Base-by-base conservation (phyloP, 2,329 filamentous ascomycete genomes). In the Scolecobasidium constrictum region DNA sequence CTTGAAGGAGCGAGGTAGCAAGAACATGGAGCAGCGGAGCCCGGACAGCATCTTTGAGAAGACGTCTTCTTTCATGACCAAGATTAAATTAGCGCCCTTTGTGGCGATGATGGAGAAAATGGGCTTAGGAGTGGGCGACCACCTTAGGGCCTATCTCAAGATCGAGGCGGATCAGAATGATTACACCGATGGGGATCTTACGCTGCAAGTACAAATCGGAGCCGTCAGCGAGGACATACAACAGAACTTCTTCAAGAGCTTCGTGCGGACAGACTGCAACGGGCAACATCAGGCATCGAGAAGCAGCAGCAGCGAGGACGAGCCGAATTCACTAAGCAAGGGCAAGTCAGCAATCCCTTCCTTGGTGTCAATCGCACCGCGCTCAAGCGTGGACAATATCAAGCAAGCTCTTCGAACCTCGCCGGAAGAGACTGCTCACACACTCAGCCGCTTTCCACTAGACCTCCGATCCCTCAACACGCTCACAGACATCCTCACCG, bases 401-500 rank as follows among this genome's bases (percentile, higher is more conserved):
- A 9, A 36, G 16, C 7, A 13, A 13, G 11, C 11, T 9, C 16
- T 36, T 17, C 9, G 16, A 7, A 11, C 7, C 34, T 9, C 9
- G 54, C 5, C 58, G 53, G n/a, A 36, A 48, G 6, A 36, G 41
- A 54, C 56, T 2, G 47, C 55, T 12, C 47, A 52, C 22, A 52
- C 56, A 19, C 50, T 64, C 23, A 58, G 53, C 6, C 57, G 52
- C 38, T 54, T 63, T 13, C 60, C 61, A 35, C 49, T 64, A 22
- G 53, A 57, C 18, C 48, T 64, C n/a, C 47, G 53, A 4, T 57
- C 53, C 19, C 57, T 64, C 43, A 61, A 64, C 33, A 55, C 60
- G 43, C 50, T 64, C 37, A 64, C 58, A 35, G 56, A 51, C n/a
- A 50, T 63, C n/a, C 17, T 39, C 9, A 36, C 35, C 35, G 21